Conservation (phyloP, 352 stramenopile genomes). For the Aphanomyces astaci region DNA sequence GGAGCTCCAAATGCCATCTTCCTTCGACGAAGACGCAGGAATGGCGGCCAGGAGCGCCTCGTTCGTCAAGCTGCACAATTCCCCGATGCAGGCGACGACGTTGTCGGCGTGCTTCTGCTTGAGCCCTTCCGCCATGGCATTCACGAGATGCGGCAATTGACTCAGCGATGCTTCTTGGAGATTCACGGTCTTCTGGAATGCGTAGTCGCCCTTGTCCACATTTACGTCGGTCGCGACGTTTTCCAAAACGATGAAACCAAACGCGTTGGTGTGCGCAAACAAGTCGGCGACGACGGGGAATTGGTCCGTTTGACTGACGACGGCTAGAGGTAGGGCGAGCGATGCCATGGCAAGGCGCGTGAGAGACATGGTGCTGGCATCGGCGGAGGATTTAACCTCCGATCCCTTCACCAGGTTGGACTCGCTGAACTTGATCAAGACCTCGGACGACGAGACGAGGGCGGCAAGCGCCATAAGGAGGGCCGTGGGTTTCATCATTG, state of each 20-base stretch:
- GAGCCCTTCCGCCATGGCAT: conserved; percentile 7
- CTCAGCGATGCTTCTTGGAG: background rate
- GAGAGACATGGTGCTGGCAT: conserved; percentile 9
- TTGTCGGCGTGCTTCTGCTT: conserved; percentile 19
- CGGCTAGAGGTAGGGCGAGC: conserved; percentile 4
- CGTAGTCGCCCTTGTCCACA: background rate
- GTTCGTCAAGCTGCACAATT: background rate
- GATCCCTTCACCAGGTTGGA: conserved; percentile 10
- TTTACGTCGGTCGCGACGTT: background rate
- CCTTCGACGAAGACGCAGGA: background rate
- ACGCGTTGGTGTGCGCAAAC: conserved; percentile 8
- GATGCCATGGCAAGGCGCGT: conserved; percentile 12
- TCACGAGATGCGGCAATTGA: conserved; percentile 13
- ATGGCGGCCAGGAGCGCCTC: background rate
- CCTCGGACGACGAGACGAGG: conserved; percentile 5
- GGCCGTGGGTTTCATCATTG: conserved; percentile 15
- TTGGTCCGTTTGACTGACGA: background rate
- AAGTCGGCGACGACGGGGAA: conserved; percentile 12
- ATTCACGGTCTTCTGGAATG: conserved; percentile 18
- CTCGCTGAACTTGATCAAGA: conserved; percentile 18
- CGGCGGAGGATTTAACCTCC: background rate
- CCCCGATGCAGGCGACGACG: conserved; percentile 1
- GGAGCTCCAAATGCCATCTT: conserved; percentile 3
- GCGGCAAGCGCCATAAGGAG: background rate
- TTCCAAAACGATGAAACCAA: conserved; percentile 20